Base-by-base conservation (phyloP, 805 yeast genomes). In the Yarrowia osloensis region DNA sequence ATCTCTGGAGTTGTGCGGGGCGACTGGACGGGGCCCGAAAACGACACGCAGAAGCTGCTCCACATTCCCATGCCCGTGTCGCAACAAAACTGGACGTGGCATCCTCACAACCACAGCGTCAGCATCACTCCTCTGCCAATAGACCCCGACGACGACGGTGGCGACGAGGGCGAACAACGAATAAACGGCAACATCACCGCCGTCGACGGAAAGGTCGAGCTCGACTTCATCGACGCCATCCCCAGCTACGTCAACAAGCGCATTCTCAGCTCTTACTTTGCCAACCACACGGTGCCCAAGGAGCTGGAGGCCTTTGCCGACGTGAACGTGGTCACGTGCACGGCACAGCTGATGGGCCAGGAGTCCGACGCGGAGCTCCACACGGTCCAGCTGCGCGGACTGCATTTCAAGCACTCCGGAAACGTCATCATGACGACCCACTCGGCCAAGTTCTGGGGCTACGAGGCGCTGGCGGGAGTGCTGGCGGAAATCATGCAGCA, bases 401-500 rank as follows among this genome's bases (percentile, higher is more conserved):
- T 80, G 4, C 77, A 81, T 39, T 68, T 75, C 37, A 71, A 73
- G 8, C 68, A 71, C 17, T 68, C 70, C 17, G 84, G 84, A 2
- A 70, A 73, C 35, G 55, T 74, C 24, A 71, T 75, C 6, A 66
- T 71, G 67, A 70, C 74, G 6, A 76, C 76, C 21, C 67, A 72
- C 9, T 74, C 79, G 15, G 71, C 71, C 61, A 77, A 77, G 70
- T 78, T 71, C 57, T 71, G 73, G 15, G 80, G 80, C 11, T 19
- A 66, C 17, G 67, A 68, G 52, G 77, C 74, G 2, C 50, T 77
- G 17, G 79, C 80, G 5, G 75, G 71, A 1, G 70, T 91, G 21
- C 79, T 80, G 4, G 77, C 90, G 12, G 77, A 78, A 22, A 44
- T 61, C 40, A 29, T 46, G 54, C 40, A 57, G 12, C 15, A 81